Evolutionary conservation across 2,329 filamentous ascomycete species (phyloP).

Genomic region (Orbilia quercus): DNA sequence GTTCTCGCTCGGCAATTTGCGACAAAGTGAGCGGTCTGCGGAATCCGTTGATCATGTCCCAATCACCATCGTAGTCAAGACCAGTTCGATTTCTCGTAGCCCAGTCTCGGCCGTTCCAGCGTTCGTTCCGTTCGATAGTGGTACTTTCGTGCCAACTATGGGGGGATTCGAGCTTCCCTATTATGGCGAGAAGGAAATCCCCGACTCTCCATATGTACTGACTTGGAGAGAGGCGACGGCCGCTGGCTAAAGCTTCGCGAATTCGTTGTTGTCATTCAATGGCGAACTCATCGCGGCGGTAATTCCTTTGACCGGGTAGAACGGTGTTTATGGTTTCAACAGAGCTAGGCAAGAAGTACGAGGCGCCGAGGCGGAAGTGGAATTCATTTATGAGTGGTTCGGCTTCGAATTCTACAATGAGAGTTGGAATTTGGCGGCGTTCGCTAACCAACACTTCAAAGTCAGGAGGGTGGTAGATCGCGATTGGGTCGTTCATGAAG

Average conservation of each 20-base stretch:
- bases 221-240: neutral
- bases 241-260: constrained; percentile 15
- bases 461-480: constrained; percentile 33
- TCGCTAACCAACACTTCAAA: too few species aligned
- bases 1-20: constrained; percentile 33
- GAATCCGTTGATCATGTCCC: constrained; percentile 52
- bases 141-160: constrained; percentile 43
- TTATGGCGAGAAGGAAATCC: constrained; percentile 31
- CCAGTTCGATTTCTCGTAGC: constrained; percentile 13
- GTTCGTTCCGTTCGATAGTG: constrained; percentile 34
- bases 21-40: constrained; percentile 21
- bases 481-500: constrained; percentile 49
- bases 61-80: constrained; percentile 40
- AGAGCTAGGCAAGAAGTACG: constrained; percentile 8
- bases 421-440: too few species aligned
- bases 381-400: constrained; percentile 50
- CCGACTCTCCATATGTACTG: constrained; percentile 23
- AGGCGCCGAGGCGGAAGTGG: constrained; percentile 25
- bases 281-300: too few species aligned
- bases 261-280: too few species aligned
- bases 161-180: constrained; percentile 45
- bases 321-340: constrained; percentile 15
- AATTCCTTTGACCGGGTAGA: constrained; percentile 3
- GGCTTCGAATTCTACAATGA: constrained; percentile 35
- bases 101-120: constrained; percentile 41